These are phyloP conservation scores for Boletus tylopilopsis DNA, from an alignment of 768 basidiomycete genomes.

Conservation along the genomic window DNA sequence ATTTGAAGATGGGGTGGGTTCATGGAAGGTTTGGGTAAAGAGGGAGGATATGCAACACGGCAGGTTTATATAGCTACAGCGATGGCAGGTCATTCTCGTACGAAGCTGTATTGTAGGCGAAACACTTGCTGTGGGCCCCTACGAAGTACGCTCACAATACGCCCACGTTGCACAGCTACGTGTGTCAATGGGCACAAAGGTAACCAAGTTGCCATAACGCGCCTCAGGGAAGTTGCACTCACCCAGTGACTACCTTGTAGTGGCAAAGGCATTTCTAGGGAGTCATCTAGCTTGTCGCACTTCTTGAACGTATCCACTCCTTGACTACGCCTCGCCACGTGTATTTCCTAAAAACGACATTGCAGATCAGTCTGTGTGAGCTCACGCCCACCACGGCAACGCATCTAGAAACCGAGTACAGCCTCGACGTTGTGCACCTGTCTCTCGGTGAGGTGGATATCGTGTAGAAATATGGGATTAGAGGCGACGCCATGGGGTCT, in stretches of 20 bases:
- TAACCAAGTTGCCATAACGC: background rate
- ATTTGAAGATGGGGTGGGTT: no score
- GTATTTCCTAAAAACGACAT: background rate
- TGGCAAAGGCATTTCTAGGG: background rate
- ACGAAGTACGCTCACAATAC: background rate
- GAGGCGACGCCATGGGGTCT: no score
- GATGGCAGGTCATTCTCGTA: background rate
- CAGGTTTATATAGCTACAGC: conserved; percentile 13
- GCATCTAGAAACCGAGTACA: no score
- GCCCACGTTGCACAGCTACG: background rate
- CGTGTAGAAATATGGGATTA: no score
- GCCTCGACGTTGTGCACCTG: no score
- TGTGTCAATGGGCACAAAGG: background rate
- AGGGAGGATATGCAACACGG: no score
- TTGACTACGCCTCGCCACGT: background rate
- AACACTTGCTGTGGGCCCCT: background rate
- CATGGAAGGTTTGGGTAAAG: background rate
- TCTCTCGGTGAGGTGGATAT: no score
- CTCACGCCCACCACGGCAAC: no score
- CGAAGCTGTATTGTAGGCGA: conserved; percentile 6
- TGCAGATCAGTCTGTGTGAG: background rate
- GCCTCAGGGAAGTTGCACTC: background rate
- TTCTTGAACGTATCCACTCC: conserved; percentile 4
- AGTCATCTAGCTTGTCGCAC: background rate
- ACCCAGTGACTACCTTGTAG: background rate